Evolutionary conservation across 495 filamentous ascomycete species (phyloP).

Genomic region (Aspergillus ostianus): DNA sequence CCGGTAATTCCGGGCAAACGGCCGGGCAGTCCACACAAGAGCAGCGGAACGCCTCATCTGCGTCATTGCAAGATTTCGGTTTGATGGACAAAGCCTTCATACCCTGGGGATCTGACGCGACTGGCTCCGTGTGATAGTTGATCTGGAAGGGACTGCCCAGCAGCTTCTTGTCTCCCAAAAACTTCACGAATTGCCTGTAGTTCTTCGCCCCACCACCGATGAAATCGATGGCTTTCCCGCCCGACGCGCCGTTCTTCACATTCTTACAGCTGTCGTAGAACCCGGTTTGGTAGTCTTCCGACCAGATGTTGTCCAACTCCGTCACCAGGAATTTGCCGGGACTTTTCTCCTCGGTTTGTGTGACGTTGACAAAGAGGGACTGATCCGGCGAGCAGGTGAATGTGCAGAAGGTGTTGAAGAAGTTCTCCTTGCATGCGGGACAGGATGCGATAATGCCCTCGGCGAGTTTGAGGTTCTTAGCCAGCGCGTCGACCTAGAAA

Average conservation of each 20-base stretch:
- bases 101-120: constrained; percentile 45
- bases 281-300: constrained; percentile 77
- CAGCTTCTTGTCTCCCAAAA: constrained; percentile 88
- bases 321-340: constrained; percentile 72
- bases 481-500: constrained; percentile 68
- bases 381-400: constrained; percentile 98
- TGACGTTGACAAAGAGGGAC: constrained; percentile 93
- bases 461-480: constrained; percentile 79
- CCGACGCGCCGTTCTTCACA: constrained; percentile 93
- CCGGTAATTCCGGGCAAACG: constrained; percentile 77
- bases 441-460: constrained; percentile 86
- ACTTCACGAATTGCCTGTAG: constrained; percentile 79
- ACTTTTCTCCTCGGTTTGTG: constrained; percentile 62
- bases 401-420: constrained; percentile 95
- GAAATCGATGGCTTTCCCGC: constrained; percentile 86
- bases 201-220: constrained; percentile 95
- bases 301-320: constrained; percentile 88
- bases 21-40: constrained; percentile 89
- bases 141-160: constrained; percentile 94
- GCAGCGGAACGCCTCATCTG: constrained; percentile 80
- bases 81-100: constrained; percentile 66
- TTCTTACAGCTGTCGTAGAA: constrained; percentile 98
- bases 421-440: constrained; percentile 94
- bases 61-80: constrained; percentile 83
- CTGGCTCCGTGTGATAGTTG: constrained; percentile 71